Conservation (phyloP, 1,284 basidiomycete genomes). For the Heterobasidion parviporum region DNA sequence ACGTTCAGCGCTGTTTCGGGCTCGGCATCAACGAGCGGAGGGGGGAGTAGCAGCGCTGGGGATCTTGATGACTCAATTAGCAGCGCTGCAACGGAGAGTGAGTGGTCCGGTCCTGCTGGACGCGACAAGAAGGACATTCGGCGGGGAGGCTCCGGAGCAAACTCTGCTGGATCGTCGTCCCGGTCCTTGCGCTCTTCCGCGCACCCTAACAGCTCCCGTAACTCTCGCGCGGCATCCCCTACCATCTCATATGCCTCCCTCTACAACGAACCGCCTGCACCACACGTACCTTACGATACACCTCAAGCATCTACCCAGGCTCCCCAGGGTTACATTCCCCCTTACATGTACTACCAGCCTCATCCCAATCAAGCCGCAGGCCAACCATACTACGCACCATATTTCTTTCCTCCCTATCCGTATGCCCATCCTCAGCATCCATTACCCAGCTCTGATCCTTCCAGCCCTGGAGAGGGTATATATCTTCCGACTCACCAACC, state of each 20-base stretch:
- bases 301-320: slow-evolving; percentile 29
- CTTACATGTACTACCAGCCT: slow-evolving; percentile 28
- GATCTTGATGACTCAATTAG: slow-evolving; percentile 48
- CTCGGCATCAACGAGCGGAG: slow-evolving; percentile 52
- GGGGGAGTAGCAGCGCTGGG: slow-evolving; percentile 45
- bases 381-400: slow-evolving; percentile 1
- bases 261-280: slow-evolving; percentile 49
- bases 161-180: slow-evolving; percentile 44
- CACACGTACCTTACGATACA: slow-evolving; percentile 37
- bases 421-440: slow-evolving; percentile 8
- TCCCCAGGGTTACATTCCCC: slow-evolving; percentile 25
- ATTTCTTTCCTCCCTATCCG: background rate
- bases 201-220: slow-evolving; percentile 48
- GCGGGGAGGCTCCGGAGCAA: slow-evolving; percentile 27
- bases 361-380: slow-evolving; percentile 8
- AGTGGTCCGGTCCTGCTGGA: slow-evolving; percentile 59
- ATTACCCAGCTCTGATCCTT: slow-evolving; percentile 26
- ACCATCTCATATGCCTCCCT: slow-evolving; percentile 63
- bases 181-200: slow-evolving; percentile 46
- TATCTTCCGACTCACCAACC: slow-evolving; percentile 23
- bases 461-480: slow-evolving; percentile 24
- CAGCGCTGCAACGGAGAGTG: slow-evolving; percentile 69
- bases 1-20: slow-evolving; percentile 60
- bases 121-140: slow-evolving; percentile 44
- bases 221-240: slow-evolving; percentile 65